A percentile compares a stretch with the other conserved stretches of the same genome.
Conservation (phyloP, 352 stramenopile genomes). For the Pythium guiyangense region DNA sequence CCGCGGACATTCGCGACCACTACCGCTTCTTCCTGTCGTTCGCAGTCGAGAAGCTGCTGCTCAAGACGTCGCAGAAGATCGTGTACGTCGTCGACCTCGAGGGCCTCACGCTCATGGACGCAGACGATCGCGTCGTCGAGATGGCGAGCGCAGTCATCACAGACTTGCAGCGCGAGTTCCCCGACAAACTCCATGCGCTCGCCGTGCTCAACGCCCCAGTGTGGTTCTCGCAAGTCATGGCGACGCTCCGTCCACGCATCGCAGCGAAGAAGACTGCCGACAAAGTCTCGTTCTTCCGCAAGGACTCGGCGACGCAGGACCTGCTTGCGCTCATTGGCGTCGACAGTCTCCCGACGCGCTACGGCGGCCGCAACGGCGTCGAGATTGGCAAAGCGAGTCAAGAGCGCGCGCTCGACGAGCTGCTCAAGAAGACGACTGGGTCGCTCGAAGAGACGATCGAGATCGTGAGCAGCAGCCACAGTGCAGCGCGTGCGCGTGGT, state of each 20-base stretch:
- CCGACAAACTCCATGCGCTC: conserved; percentile 52
- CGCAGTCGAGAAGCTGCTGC: conserved; percentile 59
- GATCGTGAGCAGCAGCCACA: conserved; percentile 35
- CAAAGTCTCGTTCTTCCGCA: conserved; percentile 58
- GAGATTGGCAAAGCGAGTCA: conserved; percentile 78
- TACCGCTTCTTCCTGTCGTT: conserved; percentile 81
- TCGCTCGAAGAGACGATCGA: conserved; percentile 71
- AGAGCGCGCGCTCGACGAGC: conserved; percentile 55
- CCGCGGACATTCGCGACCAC: conserved; percentile 58
- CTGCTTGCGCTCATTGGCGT: conserved; percentile 59
- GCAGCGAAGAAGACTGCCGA: conserved; percentile 51
- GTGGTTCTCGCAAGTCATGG: conserved; percentile 83
- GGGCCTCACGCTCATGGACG: conserved; percentile 61
- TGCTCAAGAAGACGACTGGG: conserved; percentile 65
- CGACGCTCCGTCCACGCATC: conserved; percentile 40
- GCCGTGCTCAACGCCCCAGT: conserved; percentile 67
- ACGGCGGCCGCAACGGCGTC: conserved; percentile 68
- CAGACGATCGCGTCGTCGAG: conserved; percentile 67
- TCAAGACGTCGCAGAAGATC: conserved; percentile 59
- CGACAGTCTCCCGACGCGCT: conserved; percentile 65
- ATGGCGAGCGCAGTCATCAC: conserved; percentile 46
- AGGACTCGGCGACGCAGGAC: conserved; percentile 34
- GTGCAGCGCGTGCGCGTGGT: conserved; percentile 13
- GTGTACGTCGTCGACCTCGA: conserved; percentile 80
- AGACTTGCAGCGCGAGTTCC: conserved; percentile 55